Percentiles rank a stretch among this genome's conserved stretches.
phyloP scores from a whole-genome alignment of 257 asterid species.

The Forsythia viridissima region DNA sequence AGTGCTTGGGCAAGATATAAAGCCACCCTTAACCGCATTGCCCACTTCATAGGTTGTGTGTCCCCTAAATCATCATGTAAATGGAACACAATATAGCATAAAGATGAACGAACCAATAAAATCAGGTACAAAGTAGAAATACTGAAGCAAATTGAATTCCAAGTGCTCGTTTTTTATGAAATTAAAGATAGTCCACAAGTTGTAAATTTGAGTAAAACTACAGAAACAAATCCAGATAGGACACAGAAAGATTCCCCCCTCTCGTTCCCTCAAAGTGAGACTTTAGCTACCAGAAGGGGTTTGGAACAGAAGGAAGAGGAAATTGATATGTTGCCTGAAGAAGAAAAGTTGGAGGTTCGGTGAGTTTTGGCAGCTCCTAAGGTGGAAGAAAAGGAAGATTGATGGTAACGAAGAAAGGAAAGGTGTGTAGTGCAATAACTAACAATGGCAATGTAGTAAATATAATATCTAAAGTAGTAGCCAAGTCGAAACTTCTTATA shows the following conservation, averaged over 20 bases:
- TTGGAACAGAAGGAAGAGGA: background rate
- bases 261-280: background rate
- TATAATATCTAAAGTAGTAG: background rate
- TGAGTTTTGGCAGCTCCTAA: background rate
- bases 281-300: background rate
- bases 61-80: slow-evolving; percentile 67
- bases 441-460: background rate
- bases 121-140: background rate
- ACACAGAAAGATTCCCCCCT: background rate
- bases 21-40: slow-evolving; percentile 95
- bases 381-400: background rate
- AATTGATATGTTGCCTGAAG: background rate
- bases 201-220: background rate
- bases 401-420: background rate
- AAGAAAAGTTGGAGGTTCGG: background rate
- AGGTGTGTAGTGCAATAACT: background rate
- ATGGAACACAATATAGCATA: slow-evolving; percentile 9
- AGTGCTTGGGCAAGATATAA: slow-evolving; percentile 84
- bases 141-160: background rate
- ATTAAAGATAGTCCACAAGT: background rate
- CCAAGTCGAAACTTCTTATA: background rate
- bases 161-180: background rate
- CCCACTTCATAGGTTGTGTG: slow-evolving; percentile 97
- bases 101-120: slow-evolving; percentile 3
- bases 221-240: background rate